These are phyloP conservation scores for Ophiostoma pallidulum DNA, from an alignment of 2,329 filamentous ascomycete species.

Conservation along the genomic window DNA sequence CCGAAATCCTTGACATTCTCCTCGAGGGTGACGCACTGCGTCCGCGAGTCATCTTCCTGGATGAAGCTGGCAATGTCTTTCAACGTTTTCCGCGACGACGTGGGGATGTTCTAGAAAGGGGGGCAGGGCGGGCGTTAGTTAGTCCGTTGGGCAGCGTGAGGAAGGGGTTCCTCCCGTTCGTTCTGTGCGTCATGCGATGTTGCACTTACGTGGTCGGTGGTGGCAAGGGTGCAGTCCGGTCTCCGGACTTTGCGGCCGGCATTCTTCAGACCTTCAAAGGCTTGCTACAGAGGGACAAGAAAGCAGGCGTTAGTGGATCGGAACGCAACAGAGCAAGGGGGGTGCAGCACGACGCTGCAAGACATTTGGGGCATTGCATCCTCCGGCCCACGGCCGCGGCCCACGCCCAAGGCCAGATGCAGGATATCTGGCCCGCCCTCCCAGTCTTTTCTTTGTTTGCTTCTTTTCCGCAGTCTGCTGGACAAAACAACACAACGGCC, in stretches of 20 bases:
- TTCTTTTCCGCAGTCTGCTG: too few species aligned
- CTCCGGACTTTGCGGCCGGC: constrained; percentile 79
- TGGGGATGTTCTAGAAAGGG: constrained; percentile 72
- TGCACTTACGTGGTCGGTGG: constrained; percentile 80
- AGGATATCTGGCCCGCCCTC: background rate
- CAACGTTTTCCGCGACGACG: constrained; percentile 78
- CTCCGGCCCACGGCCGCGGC: background rate
- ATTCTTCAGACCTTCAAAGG: constrained; percentile 90
- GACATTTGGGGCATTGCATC: background rate
- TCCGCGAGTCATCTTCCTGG: constrained; percentile 83
- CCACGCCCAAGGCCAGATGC: background rate
- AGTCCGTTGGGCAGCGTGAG: background rate
- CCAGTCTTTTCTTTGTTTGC: background rate
- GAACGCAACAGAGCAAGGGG: background rate
- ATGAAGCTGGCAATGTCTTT: constrained; percentile 93
- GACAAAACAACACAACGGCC: background rate
- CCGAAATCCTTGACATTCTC: constrained; percentile 96
- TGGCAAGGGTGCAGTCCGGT: constrained; percentile 93
- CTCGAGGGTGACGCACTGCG: constrained; percentile 92
- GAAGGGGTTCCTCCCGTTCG: background rate
- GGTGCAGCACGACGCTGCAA: background rate
- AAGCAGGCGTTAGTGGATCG: background rate
- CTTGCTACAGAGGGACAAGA: constrained; percentile 54
- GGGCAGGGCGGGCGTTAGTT: background rate
- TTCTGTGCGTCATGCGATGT: too few species aligned